Conservation (phyloP, 2,329 filamentous ascomycete genomes). For the Ciborinia camelliae region DNA sequence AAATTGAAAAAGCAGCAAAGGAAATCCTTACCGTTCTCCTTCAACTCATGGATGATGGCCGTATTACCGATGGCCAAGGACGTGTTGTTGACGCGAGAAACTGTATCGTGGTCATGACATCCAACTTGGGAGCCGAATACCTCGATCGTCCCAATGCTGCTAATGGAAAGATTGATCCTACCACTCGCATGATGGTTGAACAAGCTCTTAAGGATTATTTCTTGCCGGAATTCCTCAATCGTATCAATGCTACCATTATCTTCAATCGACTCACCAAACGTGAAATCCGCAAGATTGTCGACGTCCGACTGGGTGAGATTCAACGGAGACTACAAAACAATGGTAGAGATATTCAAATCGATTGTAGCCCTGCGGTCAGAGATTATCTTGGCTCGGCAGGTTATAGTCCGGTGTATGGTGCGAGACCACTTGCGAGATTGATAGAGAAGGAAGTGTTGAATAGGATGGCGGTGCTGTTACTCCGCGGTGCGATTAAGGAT, state of each 20-base stretch:
- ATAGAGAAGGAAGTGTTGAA: constrained; percentile 99
- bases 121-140: constrained; percentile 92
- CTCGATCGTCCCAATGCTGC: constrained; percentile 74
- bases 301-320: constrained; percentile 81
- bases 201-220: constrained; percentile 90
- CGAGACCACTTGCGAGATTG: constrained; percentile 78
- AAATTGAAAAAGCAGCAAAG: constrained; percentile 98
- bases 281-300: constrained; percentile 95
- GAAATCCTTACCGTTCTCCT: constrained; percentile 93
- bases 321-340: constrained; percentile 88
- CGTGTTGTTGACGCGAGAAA: constrained; percentile 92
- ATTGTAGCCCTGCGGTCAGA: constrained; percentile 80
- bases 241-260: constrained; percentile 93
- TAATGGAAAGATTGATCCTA: constrained; percentile 81
- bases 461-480: constrained; percentile 82
- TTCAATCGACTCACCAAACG: constrained; percentile 91
- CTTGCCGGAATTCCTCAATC: constrained; percentile 96
- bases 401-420: constrained; percentile 94
- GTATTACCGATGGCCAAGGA: constrained; percentile 97
- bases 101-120: constrained; percentile 99
- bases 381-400: constrained; percentile 89
- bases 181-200: constrained; percentile 87
- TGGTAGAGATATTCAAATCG: constrained; percentile 77
- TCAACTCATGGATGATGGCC: constrained; percentile 99
- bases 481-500: constrained; percentile 79